These are phyloP conservation scores for Microbotryum saponariae DNA, from an alignment of 1,284 basidiomycete genomes.

Conservation along the genomic window DNA sequence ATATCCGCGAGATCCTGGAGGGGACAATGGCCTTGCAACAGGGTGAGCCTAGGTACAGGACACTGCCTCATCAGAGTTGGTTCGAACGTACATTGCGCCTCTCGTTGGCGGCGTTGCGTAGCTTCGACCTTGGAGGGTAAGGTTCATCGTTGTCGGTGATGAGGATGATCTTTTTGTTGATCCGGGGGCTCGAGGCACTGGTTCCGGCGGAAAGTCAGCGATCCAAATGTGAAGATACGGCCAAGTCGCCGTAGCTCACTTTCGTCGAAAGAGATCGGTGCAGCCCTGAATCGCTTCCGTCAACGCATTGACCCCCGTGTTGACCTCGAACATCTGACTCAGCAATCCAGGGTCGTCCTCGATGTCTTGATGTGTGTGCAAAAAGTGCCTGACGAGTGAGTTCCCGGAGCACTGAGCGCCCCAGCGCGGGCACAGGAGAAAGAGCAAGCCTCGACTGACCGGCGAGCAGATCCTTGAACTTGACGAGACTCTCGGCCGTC, in stretches of 20 bases:
- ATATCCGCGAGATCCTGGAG: constrained; percentile 69
- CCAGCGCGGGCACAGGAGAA: not conserved
- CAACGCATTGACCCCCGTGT: constrained; percentile 46
- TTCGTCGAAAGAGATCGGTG: constrained; percentile 76
- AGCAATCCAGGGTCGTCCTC: constrained; percentile 38
- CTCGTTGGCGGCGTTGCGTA: constrained; percentile 6
- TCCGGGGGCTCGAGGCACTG: constrained; percentile 51
- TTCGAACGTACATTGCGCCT: constrained; percentile 3
- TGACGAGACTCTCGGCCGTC: constrained; percentile 69
- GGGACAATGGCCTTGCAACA: not conserved
- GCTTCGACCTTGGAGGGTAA: constrained; percentile 7
- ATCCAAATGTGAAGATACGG: no score
- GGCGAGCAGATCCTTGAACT: constrained; percentile 60
- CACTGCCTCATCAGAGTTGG: not conserved
- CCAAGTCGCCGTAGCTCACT: constrained; percentile 48
- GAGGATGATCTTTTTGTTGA: constrained; percentile 56
- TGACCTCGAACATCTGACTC: constrained; percentile 34
- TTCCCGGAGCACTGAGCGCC: no score
- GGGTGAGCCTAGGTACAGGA: not conserved
- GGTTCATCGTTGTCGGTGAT: constrained; percentile 85
- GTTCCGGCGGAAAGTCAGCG: constrained; percentile 45
- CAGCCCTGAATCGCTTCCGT: constrained; percentile 72
- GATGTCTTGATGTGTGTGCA: constrained; percentile 25
- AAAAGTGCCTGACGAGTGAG: not conserved
- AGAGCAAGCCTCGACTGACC: constrained; percentile 44